A percentile compares a stretch with the other conserved stretches of the same genome.
phyloP scores from a whole-genome alignment of 2,329 filamentous ascomycete species.

The Metarhizium sp. region DNA sequence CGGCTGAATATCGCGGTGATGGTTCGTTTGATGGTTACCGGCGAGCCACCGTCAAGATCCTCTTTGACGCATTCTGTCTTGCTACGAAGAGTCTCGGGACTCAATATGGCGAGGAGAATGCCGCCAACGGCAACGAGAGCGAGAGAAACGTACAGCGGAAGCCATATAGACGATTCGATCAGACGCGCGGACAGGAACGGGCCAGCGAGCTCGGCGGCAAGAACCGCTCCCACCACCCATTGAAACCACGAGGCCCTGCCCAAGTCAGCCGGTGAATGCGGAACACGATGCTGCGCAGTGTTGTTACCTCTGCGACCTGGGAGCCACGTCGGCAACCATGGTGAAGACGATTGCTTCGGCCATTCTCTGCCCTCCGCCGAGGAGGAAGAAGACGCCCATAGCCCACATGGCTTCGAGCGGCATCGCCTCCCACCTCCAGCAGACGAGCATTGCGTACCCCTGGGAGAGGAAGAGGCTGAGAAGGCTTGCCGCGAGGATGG shows the following conservation, averaged over 20 bases:
- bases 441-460: slow-evolving; percentile 12
- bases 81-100: slow-evolving; percentile 13
- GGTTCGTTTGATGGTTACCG: neutral
- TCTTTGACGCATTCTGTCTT: neutral
- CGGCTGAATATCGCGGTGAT: slow-evolving; percentile 10
- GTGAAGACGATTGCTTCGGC: slow-evolving; percentile 19
- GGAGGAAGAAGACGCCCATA: slow-evolving; percentile 11
- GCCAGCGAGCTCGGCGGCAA: slow-evolving; percentile 12
- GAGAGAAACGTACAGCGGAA: slow-evolving; percentile 12
- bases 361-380: slow-evolving; percentile 17
- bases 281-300: no score
- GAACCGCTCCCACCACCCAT: slow-evolving; percentile 13
- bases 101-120: slow-evolving; percentile 8
- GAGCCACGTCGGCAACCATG: slow-evolving; percentile 13
- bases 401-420: slow-evolving; percentile 17
- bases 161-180: slow-evolving; percentile 11
- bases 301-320: slow-evolving; percentile 10
- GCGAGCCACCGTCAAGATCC: neutral
- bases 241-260: slow-evolving; percentile 16
- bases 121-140: slow-evolving; percentile 11
- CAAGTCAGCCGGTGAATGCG: neutral
- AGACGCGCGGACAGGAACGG: slow-evolving; percentile 12
- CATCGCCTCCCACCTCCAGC: slow-evolving; percentile 10
- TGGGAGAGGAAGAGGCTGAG: slow-evolving; percentile 15
- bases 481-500: slow-evolving; percentile 15